Evolutionary conservation across 768 basidiomycete genomes (phyloP).

Genomic region (Cystoderma amianthinum): DNA sequence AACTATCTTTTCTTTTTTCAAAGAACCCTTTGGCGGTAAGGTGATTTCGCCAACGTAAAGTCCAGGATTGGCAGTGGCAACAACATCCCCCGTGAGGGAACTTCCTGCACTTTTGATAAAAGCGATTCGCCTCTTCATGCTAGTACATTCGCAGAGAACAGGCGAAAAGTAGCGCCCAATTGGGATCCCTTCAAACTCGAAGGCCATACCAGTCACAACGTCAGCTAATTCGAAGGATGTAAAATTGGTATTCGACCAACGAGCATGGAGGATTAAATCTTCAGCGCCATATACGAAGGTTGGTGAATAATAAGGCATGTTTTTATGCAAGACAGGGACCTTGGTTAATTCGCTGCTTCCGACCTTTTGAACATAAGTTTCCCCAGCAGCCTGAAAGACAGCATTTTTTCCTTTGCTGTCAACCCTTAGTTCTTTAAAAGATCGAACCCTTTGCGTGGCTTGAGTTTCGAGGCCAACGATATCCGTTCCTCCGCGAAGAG

Average conservation of each 20-base stretch:
- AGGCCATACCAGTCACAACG: constrained; percentile 30
- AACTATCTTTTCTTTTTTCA: constrained; percentile 19
- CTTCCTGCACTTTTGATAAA: constrained; percentile 61
- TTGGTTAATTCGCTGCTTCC: constrained; percentile 18
- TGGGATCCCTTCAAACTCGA: constrained; percentile 51
- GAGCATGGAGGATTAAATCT: constrained; percentile 52
- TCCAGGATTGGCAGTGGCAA: constrained; percentile 58
- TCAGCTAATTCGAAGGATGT: constrained; percentile 63
- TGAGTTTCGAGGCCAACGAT: constrained; percentile 46
- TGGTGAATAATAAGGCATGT: constrained; percentile 59
- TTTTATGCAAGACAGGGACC: constrained; percentile 42
- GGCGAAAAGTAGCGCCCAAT: constrained; percentile 62
- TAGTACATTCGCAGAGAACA: constrained; percentile 39
- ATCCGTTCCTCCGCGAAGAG: constrained; percentile 40
- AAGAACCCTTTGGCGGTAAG: constrained; percentile 28
- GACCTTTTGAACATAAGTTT: constrained; percentile 42
- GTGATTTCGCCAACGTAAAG: constrained; percentile 58
- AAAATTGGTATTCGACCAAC: constrained; percentile 62
- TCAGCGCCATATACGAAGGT: constrained; percentile 47
- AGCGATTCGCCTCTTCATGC: constrained; percentile 40
- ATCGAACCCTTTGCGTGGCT: constrained; percentile 47
- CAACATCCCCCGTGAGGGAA: constrained; percentile 50
- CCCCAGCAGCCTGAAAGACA: constrained; percentile 65
- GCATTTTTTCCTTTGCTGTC: constrained; percentile 47
- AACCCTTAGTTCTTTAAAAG: constrained; percentile 55